These are phyloP conservation scores for Plasmodium cynomolgi DNA, from an alignment of 169 alveolate genomes.

Conservation along the genomic window DNA sequence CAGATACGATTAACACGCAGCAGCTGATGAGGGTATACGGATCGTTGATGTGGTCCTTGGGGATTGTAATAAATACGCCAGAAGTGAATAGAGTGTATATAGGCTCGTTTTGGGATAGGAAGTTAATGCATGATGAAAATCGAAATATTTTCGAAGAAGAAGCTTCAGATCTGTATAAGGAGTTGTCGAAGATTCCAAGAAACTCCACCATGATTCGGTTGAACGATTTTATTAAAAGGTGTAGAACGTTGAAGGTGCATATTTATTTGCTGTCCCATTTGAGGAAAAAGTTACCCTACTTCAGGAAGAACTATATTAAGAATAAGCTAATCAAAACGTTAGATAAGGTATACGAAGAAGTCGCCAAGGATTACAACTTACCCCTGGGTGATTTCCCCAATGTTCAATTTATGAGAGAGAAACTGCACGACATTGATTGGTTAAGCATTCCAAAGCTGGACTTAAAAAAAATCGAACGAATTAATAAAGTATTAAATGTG, in stretches of 20 bases:
- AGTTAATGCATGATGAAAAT: constrained; percentile 81
- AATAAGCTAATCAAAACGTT: constrained; percentile 31
- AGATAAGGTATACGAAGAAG: constrained; percentile 69
- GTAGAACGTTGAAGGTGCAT: constrained; percentile 78
- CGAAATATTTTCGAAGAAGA: constrained; percentile 85
- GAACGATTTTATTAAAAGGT: constrained; percentile 84
- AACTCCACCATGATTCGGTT: constrained; percentile 77
- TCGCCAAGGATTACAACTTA: constrained; percentile 61
- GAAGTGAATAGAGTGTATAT: constrained; percentile 85
- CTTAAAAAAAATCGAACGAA: constrained; percentile 54
- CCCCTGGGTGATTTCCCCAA: constrained; percentile 77
- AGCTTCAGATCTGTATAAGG: constrained; percentile 83
- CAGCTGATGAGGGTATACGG: constrained; percentile 90
- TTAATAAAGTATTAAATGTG: constrained; percentile 63
- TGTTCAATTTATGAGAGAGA: constrained; percentile 71
- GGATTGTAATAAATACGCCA: constrained; percentile 78
- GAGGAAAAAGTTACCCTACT: constrained; percentile 72
- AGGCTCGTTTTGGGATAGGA: constrained; percentile 86
- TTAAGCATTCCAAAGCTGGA: constrained; percentile 76
- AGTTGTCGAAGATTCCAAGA: constrained; percentile 82
- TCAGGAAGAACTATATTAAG: constrained; percentile 35
- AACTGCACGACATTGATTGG: constrained; percentile 71
- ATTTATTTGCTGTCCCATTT: constrained; percentile 61
- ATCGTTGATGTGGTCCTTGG: constrained; percentile 86
- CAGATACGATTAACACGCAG: constrained; percentile 83